Percentiles rank a stretch among this genome's conserved stretches.
Conservation (phyloP, 1,139 yeast species). For the Saccharomyces hybrid region DNA sequence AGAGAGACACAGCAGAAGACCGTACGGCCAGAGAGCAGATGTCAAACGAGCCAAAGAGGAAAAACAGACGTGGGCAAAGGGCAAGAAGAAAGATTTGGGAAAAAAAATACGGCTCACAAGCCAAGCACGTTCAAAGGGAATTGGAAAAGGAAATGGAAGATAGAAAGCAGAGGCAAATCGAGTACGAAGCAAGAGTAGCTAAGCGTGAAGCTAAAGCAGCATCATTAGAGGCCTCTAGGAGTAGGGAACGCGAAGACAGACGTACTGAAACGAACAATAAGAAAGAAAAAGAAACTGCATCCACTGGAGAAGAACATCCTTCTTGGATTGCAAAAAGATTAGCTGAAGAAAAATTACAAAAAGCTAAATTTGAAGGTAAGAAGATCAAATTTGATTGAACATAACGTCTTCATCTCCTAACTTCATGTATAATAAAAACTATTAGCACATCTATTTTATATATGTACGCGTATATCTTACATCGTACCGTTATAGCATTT, state of each 20-base stretch:
- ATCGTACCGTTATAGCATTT: background rate
- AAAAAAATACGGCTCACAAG: conserved; percentile 70
- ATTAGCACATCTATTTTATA: background rate
- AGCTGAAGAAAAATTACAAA: conserved; percentile 59
- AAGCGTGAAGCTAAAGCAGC: conserved; percentile 53
- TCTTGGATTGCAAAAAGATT: conserved; percentile 88
- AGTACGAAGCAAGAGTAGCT: conserved; percentile 65
- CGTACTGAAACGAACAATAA: conserved; percentile 22
- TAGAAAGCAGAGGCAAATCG: conserved; percentile 51
- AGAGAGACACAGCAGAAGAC: background rate
- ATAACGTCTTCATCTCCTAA: background rate
- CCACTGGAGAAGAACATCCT: conserved; percentile 56
- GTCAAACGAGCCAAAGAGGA: conserved; percentile 41
- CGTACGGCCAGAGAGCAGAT: conserved; percentile 44
- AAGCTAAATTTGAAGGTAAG: conserved; percentile 72
- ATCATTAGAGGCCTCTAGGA: conserved; percentile 26
- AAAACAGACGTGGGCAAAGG: conserved; percentile 92
- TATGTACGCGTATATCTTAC: background rate
- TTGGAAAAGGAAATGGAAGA: conserved; percentile 46
- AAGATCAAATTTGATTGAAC: conserved; percentile 54
- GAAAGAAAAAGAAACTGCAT: conserved; percentile 3
- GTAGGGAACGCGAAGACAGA: conserved; percentile 32
- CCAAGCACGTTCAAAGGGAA: conserved; percentile 74
- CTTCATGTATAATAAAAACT: background rate
- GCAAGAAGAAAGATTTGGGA: conserved; percentile 98